Percentiles rank a stretch among this genome's conserved stretches.
These are phyloP conservation scores for Hamamelis virginiana DNA, from an alignment of 164 flowering plant species.

Conservation along the genomic window DNA sequence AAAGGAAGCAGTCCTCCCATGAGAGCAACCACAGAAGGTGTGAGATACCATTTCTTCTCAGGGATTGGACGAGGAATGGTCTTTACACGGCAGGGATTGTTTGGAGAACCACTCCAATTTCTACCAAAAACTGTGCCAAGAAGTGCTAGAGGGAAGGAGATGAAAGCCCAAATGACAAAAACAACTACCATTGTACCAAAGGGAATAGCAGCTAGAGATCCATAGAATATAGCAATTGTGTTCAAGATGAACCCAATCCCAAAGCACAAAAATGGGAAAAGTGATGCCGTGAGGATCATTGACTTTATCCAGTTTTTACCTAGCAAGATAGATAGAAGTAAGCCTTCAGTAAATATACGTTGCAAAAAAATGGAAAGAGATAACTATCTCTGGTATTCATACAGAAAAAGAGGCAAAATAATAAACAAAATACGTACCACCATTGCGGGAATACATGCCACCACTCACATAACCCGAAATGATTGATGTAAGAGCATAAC, in stretches of 20 bases:
- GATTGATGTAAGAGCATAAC: conserved; percentile 95
- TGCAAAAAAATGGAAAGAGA: not conserved
- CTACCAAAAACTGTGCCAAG: conserved; percentile 98
- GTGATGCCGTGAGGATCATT: conserved; percentile 79
- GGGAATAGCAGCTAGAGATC: conserved; percentile 98
- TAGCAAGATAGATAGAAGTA: conserved; percentile 30
- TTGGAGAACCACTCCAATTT: conserved; percentile 99
- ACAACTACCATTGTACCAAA: conserved; percentile 99
- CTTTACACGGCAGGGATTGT: conserved; percentile 98
- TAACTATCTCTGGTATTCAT: not conserved
- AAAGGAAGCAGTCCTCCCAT: conserved; percentile 99
- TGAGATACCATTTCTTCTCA: conserved; percentile 98
- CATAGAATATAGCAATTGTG: conserved; percentile 95
- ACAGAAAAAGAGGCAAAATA: not conserved
- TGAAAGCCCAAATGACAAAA: conserved; percentile 93
- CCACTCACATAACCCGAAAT: conserved; percentile 97
- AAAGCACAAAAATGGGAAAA: conserved; percentile 46
- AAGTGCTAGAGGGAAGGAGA: conserved; percentile 94
- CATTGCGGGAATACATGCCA: conserved; percentile 93
- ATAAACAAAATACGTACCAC: conserved; percentile 56
- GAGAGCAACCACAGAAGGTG: conserved; percentile 91
- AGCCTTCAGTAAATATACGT: not conserved
- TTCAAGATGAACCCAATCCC: conserved; percentile 71
- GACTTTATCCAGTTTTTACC: conserved; percentile 97
- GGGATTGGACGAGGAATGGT: conserved; percentile 96